Percentiles rank a stretch among this genome's conserved stretches.
Conservation (phyloP, 106 monocot genomes). For the Acorus calamus region DNA sequence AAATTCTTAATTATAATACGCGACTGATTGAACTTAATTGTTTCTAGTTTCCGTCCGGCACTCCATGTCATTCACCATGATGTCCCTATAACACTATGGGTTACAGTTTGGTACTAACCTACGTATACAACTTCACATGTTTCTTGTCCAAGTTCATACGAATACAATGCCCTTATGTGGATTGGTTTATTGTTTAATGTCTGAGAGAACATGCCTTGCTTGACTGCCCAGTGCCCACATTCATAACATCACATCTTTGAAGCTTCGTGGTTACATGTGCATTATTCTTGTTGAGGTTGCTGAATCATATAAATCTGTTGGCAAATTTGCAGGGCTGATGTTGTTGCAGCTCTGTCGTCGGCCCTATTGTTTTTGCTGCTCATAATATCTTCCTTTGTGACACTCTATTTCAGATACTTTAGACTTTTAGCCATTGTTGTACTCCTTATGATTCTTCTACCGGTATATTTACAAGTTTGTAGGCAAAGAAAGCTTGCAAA, state of each 20-base stretch:
- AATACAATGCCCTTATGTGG: too few relatives aligned
- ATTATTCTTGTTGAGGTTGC: not conserved
- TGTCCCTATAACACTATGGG: too few relatives aligned
- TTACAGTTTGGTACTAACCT: too few relatives aligned
- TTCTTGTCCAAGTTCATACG: too few relatives aligned
- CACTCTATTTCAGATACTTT: slow-evolving; percentile 26
- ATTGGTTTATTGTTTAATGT: too few relatives aligned
- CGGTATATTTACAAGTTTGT: slow-evolving; percentile 37
- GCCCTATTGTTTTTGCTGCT: slow-evolving; percentile 41
- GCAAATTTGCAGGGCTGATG: slow-evolving; percentile 42
- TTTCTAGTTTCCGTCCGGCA: too few relatives aligned
- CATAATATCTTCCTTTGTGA: slow-evolving; percentile 25
- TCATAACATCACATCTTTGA: not conserved
- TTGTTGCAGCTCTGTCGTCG: slow-evolving; percentile 30
- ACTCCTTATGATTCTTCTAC: slow-evolving; percentile 34
- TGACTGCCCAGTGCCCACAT: too few relatives aligned
- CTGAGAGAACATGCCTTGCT: too few relatives aligned
- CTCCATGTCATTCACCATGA: too few relatives aligned
- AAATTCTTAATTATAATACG: too few relatives aligned
- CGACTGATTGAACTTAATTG: too few relatives aligned
- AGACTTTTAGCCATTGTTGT: slow-evolving; percentile 24
- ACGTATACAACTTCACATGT: too few relatives aligned
- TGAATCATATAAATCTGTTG: not conserved
- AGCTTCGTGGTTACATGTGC: not conserved
- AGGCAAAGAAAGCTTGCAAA: slow-evolving; percentile 40